Percentiles rank a stretch among this genome's conserved stretches.
Evolutionary conservation across 345 rosid species (phyloP).

Genomic region (Salix arbutifolia): DNA sequence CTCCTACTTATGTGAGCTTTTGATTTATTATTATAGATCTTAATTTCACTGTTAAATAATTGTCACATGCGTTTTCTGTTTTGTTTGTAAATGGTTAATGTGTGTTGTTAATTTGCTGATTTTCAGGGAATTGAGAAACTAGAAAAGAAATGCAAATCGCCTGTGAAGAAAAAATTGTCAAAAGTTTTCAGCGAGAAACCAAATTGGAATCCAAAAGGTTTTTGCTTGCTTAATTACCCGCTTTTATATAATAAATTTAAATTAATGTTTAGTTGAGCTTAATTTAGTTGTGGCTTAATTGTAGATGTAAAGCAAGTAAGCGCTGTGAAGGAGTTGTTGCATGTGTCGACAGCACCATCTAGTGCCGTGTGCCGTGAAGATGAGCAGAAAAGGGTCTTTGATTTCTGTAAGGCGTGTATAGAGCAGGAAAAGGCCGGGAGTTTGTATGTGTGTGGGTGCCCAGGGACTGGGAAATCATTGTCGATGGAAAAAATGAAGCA

Average conservation of each 20-base stretch:
- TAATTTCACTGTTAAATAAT: neutral
- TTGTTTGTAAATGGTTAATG: neutral
- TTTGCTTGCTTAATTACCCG: neutral
- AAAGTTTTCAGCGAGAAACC: slow-evolving; percentile 24
- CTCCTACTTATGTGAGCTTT: slow-evolving; percentile 23
- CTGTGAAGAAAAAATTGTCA: slow-evolving; percentile 17
- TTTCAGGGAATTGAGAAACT: slow-evolving; percentile 18
- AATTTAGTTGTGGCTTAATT: neutral
- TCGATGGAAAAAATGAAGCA: slow-evolving; percentile 69
- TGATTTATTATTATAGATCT: neutral
- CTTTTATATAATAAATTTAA: neutral
- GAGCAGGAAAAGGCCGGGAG: slow-evolving; percentile 68
- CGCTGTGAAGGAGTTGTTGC: slow-evolving; percentile 70
- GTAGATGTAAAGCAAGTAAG: slow-evolving; percentile 58
- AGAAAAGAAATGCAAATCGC: slow-evolving; percentile 14
- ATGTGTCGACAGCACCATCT: slow-evolving; percentile 66
- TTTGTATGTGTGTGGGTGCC: slow-evolving; percentile 74
- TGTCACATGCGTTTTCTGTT: neutral
- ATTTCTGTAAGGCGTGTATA: slow-evolving; percentile 60
- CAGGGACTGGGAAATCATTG: slow-evolving; percentile 85
- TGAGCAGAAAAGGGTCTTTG: slow-evolving; percentile 59
- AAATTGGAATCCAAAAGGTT: slow-evolving; percentile 71
- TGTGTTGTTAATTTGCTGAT: neutral
- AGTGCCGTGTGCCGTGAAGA: slow-evolving; percentile 65
- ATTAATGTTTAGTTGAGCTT: neutral